Conservation (phyloP, 2,329 filamentous ascomycete species). For the Trichoderma sp. region DNA sequence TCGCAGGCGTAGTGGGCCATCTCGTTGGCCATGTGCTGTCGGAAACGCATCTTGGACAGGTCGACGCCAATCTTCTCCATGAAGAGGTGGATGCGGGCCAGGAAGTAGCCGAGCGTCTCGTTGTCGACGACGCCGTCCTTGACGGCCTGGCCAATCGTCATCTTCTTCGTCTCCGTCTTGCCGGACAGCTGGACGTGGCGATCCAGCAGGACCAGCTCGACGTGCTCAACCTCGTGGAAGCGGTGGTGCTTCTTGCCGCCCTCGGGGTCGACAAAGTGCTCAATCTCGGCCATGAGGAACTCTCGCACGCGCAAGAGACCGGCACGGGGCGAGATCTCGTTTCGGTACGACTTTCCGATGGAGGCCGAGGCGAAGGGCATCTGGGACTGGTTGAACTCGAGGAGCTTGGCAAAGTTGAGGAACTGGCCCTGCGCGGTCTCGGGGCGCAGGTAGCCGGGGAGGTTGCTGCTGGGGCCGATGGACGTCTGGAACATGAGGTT, state of each 20-base stretch:
- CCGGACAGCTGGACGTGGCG: slow-evolving; percentile 83
- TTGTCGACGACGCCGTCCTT: slow-evolving; percentile 84
- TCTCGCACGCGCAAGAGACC: slow-evolving; percentile 93
- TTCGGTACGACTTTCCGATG: slow-evolving; percentile 97
- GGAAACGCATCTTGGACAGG: slow-evolving; percentile 84
- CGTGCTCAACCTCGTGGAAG: slow-evolving; percentile 81
- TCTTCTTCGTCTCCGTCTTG: slow-evolving; percentile 72
- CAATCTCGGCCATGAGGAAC: slow-evolving; percentile 98
- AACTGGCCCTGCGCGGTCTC: slow-evolving; percentile 99
- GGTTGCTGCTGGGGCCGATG: slow-evolving; percentile 89
- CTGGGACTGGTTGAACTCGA: slow-evolving; percentile 91
- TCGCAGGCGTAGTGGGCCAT: slow-evolving; percentile 91
- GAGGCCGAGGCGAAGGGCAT: slow-evolving; percentile 98
- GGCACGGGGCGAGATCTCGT: slow-evolving; percentile 92
- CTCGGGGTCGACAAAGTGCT: slow-evolving; percentile 95
- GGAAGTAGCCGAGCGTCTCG: slow-evolving; percentile 96
- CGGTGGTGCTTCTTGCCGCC: slow-evolving; percentile 92
- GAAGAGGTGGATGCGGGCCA: slow-evolving; percentile 91
- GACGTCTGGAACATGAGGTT: slow-evolving; percentile 99
- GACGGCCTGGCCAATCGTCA: slow-evolving; percentile 86
- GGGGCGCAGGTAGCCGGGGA: slow-evolving; percentile 82
- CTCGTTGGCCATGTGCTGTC: slow-evolving; percentile 86
- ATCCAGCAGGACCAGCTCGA: slow-evolving; percentile 83
- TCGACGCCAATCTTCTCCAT: slow-evolving; percentile 87
- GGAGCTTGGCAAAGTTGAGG: slow-evolving; percentile 92